phyloP scores from a whole-genome alignment of 805 yeast genomes.

The Pichia deserticola region DNA sequence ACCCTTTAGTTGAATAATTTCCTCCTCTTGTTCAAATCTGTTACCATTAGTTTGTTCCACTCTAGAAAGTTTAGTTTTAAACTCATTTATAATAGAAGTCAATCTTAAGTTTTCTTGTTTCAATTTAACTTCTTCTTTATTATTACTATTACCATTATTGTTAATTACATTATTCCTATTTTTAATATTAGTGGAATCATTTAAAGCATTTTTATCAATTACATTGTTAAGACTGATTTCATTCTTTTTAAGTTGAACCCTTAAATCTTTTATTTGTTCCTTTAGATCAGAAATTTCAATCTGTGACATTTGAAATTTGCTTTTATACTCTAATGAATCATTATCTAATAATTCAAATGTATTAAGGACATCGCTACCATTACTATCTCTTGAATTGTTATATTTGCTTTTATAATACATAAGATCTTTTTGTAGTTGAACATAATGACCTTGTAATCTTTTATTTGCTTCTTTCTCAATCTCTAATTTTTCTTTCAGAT shows the following conservation, averaged over 20 bases:
- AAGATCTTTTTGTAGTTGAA: constrained; percentile 30
- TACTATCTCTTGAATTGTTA: constrained; percentile 24
- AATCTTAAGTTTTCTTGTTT: constrained; percentile 30
- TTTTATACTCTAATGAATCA: constrained; percentile 29
- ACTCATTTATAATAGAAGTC: constrained; percentile 29
- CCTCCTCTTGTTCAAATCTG: constrained; percentile 28
- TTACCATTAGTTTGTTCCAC: constrained; percentile 21
- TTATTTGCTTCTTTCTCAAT: constrained; percentile 26
- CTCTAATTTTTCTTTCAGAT: constrained; percentile 14
- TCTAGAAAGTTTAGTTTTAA: constrained; percentile 28
- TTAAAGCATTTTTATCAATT: constrained; percentile 10
- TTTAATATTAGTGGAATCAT: constrained; percentile 2
- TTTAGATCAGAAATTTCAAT: constrained; percentile 37
- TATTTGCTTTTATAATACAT: constrained; percentile 20
- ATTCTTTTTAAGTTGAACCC: constrained; percentile 3
- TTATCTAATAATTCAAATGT: constrained; percentile 19
- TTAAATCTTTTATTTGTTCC: constrained; percentile 21
- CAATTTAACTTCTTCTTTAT: constrained; percentile 20
- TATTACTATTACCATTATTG: not conserved
- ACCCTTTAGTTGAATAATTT: constrained; percentile 40
- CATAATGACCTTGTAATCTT: constrained; percentile 26
- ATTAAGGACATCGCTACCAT: constrained; percentile 23
- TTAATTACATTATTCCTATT: not conserved
- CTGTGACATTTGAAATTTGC: constrained; percentile 41
- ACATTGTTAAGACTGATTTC: constrained; percentile 7